A percentile compares a stretch with the other conserved stretches of the same genome.
phyloP scores from a whole-genome alignment of 2,329 filamentous ascomycete species.

The Clarireedia monteithiana region DNA sequence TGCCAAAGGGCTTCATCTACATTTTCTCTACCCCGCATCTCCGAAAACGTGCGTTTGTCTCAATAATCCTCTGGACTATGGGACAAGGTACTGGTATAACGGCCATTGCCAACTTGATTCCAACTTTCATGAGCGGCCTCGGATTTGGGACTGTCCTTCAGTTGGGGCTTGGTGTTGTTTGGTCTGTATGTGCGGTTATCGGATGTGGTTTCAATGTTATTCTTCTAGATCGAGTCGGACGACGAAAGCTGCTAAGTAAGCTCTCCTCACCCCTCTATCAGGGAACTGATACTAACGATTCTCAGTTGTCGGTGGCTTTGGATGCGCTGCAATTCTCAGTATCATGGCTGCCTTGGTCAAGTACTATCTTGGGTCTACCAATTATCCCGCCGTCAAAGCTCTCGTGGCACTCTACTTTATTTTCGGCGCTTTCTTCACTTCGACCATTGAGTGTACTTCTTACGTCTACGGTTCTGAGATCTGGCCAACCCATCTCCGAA shows the following conservation, averaged over 20 bases:
- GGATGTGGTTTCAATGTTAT: not conserved
- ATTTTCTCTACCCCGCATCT: constrained; percentile 2
- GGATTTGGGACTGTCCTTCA: constrained; percentile 2
- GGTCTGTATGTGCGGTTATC: not conserved
- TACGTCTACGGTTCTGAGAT: constrained; percentile 31
- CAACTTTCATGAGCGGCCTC: constrained; percentile 2
- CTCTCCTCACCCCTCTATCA: not conserved
- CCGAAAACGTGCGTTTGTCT: not conserved
- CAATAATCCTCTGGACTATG: constrained; percentile 1
- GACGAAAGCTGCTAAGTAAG: constrained; percentile 2
- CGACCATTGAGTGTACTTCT: constrained; percentile 11
- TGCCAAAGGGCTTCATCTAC: constrained; percentile 7
- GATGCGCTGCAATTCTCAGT: constrained; percentile 18
- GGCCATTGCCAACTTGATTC: constrained; percentile 2
- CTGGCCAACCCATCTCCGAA: constrained; percentile 30
- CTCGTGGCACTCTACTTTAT: constrained; percentile 8
- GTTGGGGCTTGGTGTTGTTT: not conserved
- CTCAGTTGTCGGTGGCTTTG: constrained; percentile 20
- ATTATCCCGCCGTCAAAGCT: not conserved
- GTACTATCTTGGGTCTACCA: constrained; percentile 3
- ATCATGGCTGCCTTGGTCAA: constrained; percentile 11
- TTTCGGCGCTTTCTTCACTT: constrained; percentile 1
- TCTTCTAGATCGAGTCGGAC: constrained; percentile 1
- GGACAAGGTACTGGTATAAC: constrained; percentile 1
- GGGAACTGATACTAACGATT: constrained; percentile 13